These are phyloP conservation scores for Curvularia hawaiiensis DNA, from an alignment of 2,329 filamentous ascomycete genomes.

Conservation along the genomic window DNA sequence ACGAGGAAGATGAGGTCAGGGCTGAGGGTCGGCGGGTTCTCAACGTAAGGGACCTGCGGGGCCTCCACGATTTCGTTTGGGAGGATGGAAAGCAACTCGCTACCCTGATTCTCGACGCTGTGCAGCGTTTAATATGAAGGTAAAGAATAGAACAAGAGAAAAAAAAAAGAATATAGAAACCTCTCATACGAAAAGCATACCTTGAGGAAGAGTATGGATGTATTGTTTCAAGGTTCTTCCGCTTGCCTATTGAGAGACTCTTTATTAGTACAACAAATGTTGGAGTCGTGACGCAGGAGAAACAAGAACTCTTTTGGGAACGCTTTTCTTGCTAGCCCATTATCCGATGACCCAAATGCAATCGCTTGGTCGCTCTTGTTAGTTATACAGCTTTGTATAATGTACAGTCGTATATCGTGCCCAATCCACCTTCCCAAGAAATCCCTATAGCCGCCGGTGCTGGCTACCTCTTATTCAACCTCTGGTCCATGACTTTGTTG, in stretches of 20 bases:
- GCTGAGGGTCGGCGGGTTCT: constrained; percentile 38
- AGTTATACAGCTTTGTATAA: constrained; percentile 41
- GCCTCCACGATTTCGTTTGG: constrained; percentile 69
- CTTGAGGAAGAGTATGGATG: not conserved
- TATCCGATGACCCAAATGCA: constrained; percentile 27
- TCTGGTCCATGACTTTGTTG: constrained; percentile 44
- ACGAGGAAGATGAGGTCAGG: constrained; percentile 33
- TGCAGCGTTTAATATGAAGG: constrained; percentile 22
- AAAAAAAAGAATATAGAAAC: not conserved
- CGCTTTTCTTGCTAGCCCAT: constrained; percentile 20
- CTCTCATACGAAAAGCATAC: not conserved
- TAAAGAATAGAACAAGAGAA: not conserved
- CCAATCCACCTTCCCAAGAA: constrained; percentile 1
- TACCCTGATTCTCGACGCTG: constrained; percentile 42
- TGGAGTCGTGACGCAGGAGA: constrained; percentile 19
- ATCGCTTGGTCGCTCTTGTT: constrained; percentile 29
- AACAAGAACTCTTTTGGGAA: constrained; percentile 21
- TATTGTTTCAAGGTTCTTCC: constrained; percentile 3
- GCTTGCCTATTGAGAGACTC: constrained; percentile 8
- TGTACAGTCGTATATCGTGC: constrained; percentile 31
- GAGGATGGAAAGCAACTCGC: constrained; percentile 63
- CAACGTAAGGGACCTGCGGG: constrained; percentile 56
- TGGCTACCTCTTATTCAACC: constrained; percentile 37
- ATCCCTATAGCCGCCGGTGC: not conserved
- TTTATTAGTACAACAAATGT: constrained; percentile 20